Evolutionary conservation across 202 grass and related monocot genomes (phyloP).

Genomic region (Dendrocalamus latiflorus): DNA sequence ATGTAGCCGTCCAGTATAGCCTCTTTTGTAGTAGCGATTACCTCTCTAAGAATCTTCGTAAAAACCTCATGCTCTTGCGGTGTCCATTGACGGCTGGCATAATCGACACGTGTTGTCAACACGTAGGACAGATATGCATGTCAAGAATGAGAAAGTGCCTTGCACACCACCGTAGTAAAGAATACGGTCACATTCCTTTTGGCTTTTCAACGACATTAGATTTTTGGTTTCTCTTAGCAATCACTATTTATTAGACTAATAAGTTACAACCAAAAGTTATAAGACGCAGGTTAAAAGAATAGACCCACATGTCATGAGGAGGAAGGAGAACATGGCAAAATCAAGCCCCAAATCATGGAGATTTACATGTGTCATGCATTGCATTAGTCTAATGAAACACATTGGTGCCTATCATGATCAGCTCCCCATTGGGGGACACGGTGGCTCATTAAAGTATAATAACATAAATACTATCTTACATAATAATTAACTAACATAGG

Average conservation of each 20-base stretch:
- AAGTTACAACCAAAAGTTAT: too few relatives aligned
- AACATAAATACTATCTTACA: background rate
- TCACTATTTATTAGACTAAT: too few relatives aligned
- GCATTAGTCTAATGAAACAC: background rate
- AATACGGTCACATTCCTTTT: too few relatives aligned
- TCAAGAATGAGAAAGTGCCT: background rate
- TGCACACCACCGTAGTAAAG: background rate
- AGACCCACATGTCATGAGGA: conserved; percentile 28
- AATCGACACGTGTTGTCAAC: background rate
- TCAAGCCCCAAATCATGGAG: conserved; percentile 36
- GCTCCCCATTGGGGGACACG: conserved; percentile 41
- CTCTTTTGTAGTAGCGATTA: too few relatives aligned
- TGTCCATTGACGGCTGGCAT: background rate
- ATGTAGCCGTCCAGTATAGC: too few relatives aligned
- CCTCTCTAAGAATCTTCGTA: conserved; percentile 7
- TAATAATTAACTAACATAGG: background rate
- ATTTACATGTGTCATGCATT: conserved; percentile 21
- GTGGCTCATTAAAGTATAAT: conserved; percentile 14
- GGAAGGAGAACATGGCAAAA: conserved; percentile 29
- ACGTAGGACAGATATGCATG: background rate
- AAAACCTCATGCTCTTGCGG: background rate
- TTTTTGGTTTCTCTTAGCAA: too few relatives aligned
- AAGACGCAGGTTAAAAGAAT: too few relatives aligned
- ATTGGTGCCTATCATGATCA: conserved; percentile 20
- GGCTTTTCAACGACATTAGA: too few relatives aligned